Percentiles rank a stretch among this genome's conserved stretches.
phyloP scores from a whole-genome alignment of 805 yeast species.

The Kodamaea hsintzibuensis region DNA sequence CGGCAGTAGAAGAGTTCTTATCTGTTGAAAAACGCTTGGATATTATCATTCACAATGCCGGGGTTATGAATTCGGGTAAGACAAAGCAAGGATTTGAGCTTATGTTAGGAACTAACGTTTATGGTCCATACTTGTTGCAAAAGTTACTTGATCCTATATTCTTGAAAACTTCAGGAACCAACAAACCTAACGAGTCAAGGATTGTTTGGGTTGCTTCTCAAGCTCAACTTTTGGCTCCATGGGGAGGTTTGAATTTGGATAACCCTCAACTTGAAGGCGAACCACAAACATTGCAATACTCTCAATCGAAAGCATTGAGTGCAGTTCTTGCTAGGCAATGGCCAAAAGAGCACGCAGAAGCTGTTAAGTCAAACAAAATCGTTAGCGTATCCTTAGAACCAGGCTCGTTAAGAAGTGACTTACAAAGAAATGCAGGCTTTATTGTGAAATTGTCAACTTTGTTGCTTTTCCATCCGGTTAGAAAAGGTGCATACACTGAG shows the following conservation, averaged over 20 bases:
- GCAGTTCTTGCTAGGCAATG: constrained; percentile 37
- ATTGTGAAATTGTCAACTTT: not conserved
- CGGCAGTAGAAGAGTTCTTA: constrained; percentile 28
- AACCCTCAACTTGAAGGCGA: constrained; percentile 16
- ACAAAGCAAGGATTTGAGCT: constrained; percentile 48
- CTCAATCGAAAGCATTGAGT: constrained; percentile 46
- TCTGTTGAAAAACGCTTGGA: constrained; percentile 15
- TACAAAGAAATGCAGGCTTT: constrained; percentile 27
- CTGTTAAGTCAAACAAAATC: constrained; percentile 20
- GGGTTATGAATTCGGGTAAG: constrained; percentile 32
- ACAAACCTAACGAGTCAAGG: constrained; percentile 30
- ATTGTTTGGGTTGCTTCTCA: constrained; percentile 48
- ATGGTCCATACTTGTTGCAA: constrained; percentile 49
- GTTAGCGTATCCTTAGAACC: constrained; percentile 42
- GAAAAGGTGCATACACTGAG: constrained; percentile 47
- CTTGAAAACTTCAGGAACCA: constrained; percentile 27
- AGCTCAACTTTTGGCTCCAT: constrained; percentile 30
- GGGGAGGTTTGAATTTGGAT: constrained; percentile 35
- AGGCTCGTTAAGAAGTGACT: constrained; percentile 37
- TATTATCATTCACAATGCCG: constrained; percentile 26
- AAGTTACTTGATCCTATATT: constrained; percentile 39
- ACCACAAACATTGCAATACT: constrained; percentile 31
- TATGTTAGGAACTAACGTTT: constrained; percentile 47
- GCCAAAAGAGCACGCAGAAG: constrained; percentile 28
- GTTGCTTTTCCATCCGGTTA: constrained; percentile 20